Base-by-base conservation (phyloP, 1,284 basidiomycete species). In the Puccinia hordei region DNA sequence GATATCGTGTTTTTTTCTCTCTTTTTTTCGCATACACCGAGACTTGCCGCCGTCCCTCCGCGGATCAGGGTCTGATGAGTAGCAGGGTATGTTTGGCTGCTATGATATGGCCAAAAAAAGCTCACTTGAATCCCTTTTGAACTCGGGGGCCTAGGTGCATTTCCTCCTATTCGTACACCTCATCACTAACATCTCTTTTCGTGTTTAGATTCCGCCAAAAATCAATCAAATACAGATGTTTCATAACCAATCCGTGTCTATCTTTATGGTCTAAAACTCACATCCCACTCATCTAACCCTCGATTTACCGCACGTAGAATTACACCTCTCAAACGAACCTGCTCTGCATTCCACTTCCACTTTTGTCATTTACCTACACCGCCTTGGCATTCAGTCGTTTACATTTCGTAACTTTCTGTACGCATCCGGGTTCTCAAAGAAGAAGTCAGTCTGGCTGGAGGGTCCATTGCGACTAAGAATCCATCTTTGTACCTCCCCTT, bases 11-110 rank as follows among this genome's bases (percentile, higher is more conserved):
- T n/a, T n/a, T n/a, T n/a, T n/a, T n/a, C 27, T 27, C 38, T 49
- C 24, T 51, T 53, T 68, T 44, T 24, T 49, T 44, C 33, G 35
- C 61, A 63, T 38, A 63, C 61, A 41, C 61, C 35, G 35, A 63
- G 61, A 33, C n/a, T 73, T 73, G 71, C 71, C 33, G n/a, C 44
- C 35, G 71, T 73, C 24, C 71, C 71, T 55, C 71, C 71, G 71
- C 71, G 71, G 71, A 73, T 57, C 71, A 73, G 71, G 71, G 71
- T 73, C 71, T 57, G 53, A 41, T 41, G 51, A 35, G 9, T 33
- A 33, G 51, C 71, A 38, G 51, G 53, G 46, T 73, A 30, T 22
- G 68, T 27, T 63, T 19, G 13, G 66, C 35, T 66, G 66, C 46
- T 27, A 46, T 46, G 27, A n/a, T 9, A 12, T 73, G 71, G 22